Conservation (phyloP, 139 green algal genomes). For the Pseudopediastrum boryanum region DNA sequence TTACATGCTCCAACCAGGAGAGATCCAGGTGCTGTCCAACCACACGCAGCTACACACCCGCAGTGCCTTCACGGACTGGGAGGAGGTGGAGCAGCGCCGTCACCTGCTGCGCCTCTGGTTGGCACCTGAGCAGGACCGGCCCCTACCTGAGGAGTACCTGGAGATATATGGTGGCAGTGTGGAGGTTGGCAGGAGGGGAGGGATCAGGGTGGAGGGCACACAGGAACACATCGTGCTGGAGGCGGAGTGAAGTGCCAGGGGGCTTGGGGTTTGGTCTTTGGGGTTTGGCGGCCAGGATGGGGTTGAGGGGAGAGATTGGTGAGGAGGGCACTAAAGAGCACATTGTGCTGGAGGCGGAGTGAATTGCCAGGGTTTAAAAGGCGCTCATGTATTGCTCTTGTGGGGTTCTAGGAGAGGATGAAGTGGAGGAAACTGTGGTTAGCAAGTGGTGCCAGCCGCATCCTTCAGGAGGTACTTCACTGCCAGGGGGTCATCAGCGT, state of each 20-base stretch:
- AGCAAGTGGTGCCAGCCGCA: too few relatives aligned
- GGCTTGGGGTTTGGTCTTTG: too few relatives aligned
- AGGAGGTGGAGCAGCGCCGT: slow-evolving; percentile 49
- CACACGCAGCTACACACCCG: slow-evolving; percentile 62
- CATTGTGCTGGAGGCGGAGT: slow-evolving; percentile 52
- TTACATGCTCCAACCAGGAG: slow-evolving; percentile 62
- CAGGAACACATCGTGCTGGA: slow-evolving; percentile 42
- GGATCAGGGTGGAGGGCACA: slow-evolving; percentile 48
- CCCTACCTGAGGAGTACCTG: slow-evolving; percentile 56
- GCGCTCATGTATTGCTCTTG: too few relatives aligned
- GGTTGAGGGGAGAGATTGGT: slow-evolving; percentile 56
- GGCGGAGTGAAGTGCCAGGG: slow-evolving; percentile 56
- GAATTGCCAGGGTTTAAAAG: too few relatives aligned
- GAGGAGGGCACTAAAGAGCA: slow-evolving; percentile 38
- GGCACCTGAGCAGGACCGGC: slow-evolving; percentile 48
- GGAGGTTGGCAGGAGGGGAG: slow-evolving; percentile 35
- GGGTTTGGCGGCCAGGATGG: too few relatives aligned
- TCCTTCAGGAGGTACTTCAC: too few relatives aligned
- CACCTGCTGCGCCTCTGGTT: slow-evolving; percentile 80
- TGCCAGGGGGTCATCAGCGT: too few relatives aligned
- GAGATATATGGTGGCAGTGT: slow-evolving; percentile 51
- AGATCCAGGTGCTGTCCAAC: slow-evolving; percentile 76
- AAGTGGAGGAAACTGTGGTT: too few relatives aligned
- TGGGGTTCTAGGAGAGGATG: too few relatives aligned
- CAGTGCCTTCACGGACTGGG: slow-evolving; percentile 54